Evolutionary conservation across 352 stramenopile genomes (phyloP).

Genomic region (Pythium periplocum): DNA sequence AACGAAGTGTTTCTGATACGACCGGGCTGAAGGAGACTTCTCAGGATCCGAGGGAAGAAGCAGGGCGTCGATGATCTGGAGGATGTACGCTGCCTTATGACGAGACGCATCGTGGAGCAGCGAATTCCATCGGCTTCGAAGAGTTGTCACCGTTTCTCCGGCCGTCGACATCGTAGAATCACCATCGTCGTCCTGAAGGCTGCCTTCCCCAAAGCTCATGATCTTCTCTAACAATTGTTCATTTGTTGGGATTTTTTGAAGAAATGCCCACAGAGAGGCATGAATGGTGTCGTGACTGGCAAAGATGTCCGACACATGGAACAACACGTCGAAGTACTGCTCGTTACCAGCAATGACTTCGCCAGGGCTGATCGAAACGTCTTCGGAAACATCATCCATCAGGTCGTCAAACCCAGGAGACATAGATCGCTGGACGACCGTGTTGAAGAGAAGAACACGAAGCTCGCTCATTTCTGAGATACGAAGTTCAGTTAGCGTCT

Average conservation of each 20-base stretch:
- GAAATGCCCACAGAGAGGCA: constrained; percentile 68
- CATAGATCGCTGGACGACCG: constrained; percentile 48
- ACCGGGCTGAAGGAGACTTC: constrained; percentile 50
- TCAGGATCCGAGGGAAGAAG: constrained; percentile 63
- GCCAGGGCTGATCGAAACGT: constrained; percentile 22
- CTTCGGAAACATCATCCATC: no score
- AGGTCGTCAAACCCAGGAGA: constrained; percentile 3
- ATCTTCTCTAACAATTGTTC: constrained; percentile 57
- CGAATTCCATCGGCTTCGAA: constrained; percentile 52
- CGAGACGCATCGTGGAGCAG: constrained; percentile 67
- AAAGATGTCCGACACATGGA: constrained; percentile 70
- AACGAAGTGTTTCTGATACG: constrained; percentile 72
- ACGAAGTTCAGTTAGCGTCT: constrained; percentile 76
- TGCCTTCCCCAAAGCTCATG: constrained; percentile 40
- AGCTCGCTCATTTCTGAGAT: constrained; percentile 75
- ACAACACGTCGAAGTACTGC: constrained; percentile 83
- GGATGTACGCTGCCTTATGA: constrained; percentile 80
- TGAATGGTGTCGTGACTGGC: constrained; percentile 47
- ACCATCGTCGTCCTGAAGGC: constrained; percentile 39
- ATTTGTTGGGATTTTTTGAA: constrained; percentile 82
- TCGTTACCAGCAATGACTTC: constrained; percentile 56
- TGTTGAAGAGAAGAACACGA: constrained; percentile 79
- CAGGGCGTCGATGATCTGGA: constrained; percentile 84
- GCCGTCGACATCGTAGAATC: constrained; percentile 12
- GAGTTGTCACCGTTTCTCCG: constrained; percentile 7